These are phyloP conservation scores for Pythium angustatum DNA, from an alignment of 352 stramenopile species.

Conservation along the genomic window DNA sequence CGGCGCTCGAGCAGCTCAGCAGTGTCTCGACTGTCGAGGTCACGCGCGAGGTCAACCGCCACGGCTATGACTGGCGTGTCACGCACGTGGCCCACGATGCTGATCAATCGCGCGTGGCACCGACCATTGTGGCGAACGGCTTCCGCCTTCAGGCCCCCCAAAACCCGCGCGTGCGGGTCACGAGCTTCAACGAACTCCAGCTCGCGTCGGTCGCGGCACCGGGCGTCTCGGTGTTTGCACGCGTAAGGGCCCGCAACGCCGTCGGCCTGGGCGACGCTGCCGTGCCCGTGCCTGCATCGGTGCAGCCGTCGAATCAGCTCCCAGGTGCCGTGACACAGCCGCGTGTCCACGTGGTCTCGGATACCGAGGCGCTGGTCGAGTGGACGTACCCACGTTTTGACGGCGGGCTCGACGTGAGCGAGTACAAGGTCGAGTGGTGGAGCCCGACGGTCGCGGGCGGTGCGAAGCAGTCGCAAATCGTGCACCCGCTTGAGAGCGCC, in stretches of 20 bases:
- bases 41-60: slow-evolving; percentile 65
- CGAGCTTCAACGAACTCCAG: slow-evolving; percentile 46
- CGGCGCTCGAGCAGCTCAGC: slow-evolving; percentile 89
- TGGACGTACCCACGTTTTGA: slow-evolving; percentile 72
- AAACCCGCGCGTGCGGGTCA: slow-evolving; percentile 48
- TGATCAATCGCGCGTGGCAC: not conserved
- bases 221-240: slow-evolving; percentile 59
- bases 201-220: slow-evolving; percentile 34
- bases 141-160: slow-evolving; percentile 47
- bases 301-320: slow-evolving; percentile 56
- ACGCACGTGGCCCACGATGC: slow-evolving; percentile 89
- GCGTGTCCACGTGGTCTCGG: slow-evolving; percentile 54
- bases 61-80: slow-evolving; percentile 91
- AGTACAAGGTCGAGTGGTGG: slow-evolving; percentile 85
- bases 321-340: slow-evolving; percentile 39
- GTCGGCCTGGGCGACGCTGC: slow-evolving; percentile 50
- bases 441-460: slow-evolving; percentile 33
- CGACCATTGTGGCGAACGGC: slow-evolving; percentile 49
- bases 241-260: slow-evolving; percentile 58
- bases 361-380: slow-evolving; percentile 68
- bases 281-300: slow-evolving; percentile 41
- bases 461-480: slow-evolving; percentile 50
- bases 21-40: slow-evolving; percentile 91
- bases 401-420: slow-evolving; percentile 65
- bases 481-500: slow-evolving; percentile 45